Evolutionary conservation across 2,329 filamentous ascomycete species (phyloP).

Genomic region (Aspergillus terreus): DNA sequence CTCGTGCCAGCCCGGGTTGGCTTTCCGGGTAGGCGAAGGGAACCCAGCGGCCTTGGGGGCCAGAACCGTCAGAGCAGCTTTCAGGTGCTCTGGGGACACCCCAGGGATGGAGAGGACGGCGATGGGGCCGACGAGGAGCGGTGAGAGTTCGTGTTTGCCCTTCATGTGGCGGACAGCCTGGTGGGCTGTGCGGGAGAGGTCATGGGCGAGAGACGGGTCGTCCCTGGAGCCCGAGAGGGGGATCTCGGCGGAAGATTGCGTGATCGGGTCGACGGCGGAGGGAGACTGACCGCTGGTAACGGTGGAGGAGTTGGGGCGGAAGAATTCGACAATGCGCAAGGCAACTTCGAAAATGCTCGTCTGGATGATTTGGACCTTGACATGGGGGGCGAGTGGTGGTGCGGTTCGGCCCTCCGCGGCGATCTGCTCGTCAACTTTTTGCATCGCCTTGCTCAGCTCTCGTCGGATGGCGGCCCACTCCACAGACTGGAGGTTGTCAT

Average conservation of each 20-base stretch:
- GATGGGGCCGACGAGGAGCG: slow-evolving; percentile 76
- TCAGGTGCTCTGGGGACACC: slow-evolving; percentile 80
- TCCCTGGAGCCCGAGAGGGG: slow-evolving; percentile 28
- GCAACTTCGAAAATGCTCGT: slow-evolving; percentile 86
- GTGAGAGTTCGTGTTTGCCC: slow-evolving; percentile 61
- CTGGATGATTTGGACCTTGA: slow-evolving; percentile 80
- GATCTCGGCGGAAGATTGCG: slow-evolving; percentile 31
- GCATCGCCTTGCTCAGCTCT: slow-evolving; percentile 60
- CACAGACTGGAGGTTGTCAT: slow-evolving; percentile 69
- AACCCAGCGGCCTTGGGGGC: slow-evolving; percentile 69
- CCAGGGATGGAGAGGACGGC: slow-evolving; percentile 75
- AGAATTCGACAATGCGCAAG: slow-evolving; percentile 82
- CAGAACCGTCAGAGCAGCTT: slow-evolving; percentile 74
- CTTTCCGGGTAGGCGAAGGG: slow-evolving; percentile 71
- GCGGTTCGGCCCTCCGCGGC: slow-evolving; percentile 50
- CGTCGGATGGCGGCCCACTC: slow-evolving; percentile 72
- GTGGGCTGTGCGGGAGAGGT: slow-evolving; percentile 56
- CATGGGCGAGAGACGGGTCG: slow-evolving; percentile 51
- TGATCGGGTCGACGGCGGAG: slow-evolving; percentile 24
- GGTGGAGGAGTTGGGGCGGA: slow-evolving; percentile 55
- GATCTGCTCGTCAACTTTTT: slow-evolving; percentile 65
- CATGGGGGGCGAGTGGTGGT: slow-evolving; percentile 51
- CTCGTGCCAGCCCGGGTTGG: slow-evolving; percentile 78
- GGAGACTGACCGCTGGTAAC: slow-evolving; percentile 20
- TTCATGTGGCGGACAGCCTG: slow-evolving; percentile 48